Evolutionary conservation across 1,284 basidiomycete species (phyloP), one percentile per base, ranked within the genome.

Genomic region (Termitomyces sp.): DNA sequence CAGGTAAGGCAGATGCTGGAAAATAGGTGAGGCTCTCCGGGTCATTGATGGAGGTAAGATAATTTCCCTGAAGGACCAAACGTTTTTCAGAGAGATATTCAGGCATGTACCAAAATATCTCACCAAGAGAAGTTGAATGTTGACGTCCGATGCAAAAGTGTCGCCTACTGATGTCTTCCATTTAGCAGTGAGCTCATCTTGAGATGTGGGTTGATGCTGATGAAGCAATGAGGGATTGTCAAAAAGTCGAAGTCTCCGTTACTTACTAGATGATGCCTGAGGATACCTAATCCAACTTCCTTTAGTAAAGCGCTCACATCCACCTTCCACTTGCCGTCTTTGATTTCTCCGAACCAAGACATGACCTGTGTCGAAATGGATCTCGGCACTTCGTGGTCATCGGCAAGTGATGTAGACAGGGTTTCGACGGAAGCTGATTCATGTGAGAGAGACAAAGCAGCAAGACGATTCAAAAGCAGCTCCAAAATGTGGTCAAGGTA

Each of bases 111-210:
- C n/a, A 26, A 17, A 6, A 13, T 30, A 28, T 67, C 82, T 62
- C 65, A 94, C 92, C 47, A 77, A 75, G 21, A 95, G 81, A 3
- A 92, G 69, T 1, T 71, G 61, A 2, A 94, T 65, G 28, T 81
- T 74, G 17, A 89, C 81, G 1, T 70, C 56, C 1, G 75, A 68
- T 45, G 79, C 79, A 64, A 91, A 95, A 2, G 80, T 78, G 61
- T 94, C 90, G 0, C 91, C 90, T 0, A 92, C 85, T 4, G 78
- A 74, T 0, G 68, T 65, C 54, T 78, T 82, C 94, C 93, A 96
- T 54, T 78, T 78, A 0, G 63, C 61, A 33, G 92, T 53, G 55
- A 94, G 84, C 0, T 73, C 73, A 12, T 76, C 72, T 54, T 81
- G 76, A 1, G 70, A 62, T 24, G 88, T 79, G 0, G 84, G 74